Base-by-base conservation (phyloP, 805 yeast genomes). In the Naumovozyma castellii region DNA sequence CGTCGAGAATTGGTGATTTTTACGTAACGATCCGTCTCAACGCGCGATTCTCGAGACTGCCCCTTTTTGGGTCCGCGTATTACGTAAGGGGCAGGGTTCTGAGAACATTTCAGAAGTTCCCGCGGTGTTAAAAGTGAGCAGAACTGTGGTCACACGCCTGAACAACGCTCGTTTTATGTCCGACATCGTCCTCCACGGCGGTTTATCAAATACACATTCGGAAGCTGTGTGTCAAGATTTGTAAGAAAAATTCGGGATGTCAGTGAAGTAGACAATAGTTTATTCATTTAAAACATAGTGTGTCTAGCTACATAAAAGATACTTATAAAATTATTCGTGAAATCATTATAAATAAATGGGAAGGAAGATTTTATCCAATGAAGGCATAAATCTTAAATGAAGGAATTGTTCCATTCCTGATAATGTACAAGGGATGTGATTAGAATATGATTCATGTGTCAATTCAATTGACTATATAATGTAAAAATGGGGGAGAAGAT, bases 391-490 rank as follows among this genome's bases (percentile, higher is more conserved):
- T 22, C 10, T 22, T 22, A 22, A 22, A 22, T 22, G 27, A 22
- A 22, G 27, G 27, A 22, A 22, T 22, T 22, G 6, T 22, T 22
- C 9, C 10, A 22, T 22, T 22, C 27, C 27, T 22, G 27, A 22
- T 22, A 22, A 22, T 22, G 27, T 22, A 22, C 27, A 22, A 22
- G 27, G n/a, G 27, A 22, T 22, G 27, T 22, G 10, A 22, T 22
- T 22, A 22, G 27, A 22, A 22, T 22, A 22, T 22, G 27, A 22
- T 22, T n/a, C n/a, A n/a, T 22, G 27, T 22, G 56, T 54, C 59
- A 54, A 54, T 54, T 54, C 59, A 45, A 53, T 52, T 54, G 59
- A 54, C 57, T 44, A 41, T 45, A 38, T 25, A n/a, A 29, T 12
- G 32, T 29, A 12, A 18, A 19, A 16, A 5, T 5, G 27, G 18